Percentiles rank a stretch among this genome's conserved stretches.
Evolutionary conservation across 2,329 filamentous ascomycete genomes (phyloP).

Genomic region (Pestalotiopsis sp.): DNA sequence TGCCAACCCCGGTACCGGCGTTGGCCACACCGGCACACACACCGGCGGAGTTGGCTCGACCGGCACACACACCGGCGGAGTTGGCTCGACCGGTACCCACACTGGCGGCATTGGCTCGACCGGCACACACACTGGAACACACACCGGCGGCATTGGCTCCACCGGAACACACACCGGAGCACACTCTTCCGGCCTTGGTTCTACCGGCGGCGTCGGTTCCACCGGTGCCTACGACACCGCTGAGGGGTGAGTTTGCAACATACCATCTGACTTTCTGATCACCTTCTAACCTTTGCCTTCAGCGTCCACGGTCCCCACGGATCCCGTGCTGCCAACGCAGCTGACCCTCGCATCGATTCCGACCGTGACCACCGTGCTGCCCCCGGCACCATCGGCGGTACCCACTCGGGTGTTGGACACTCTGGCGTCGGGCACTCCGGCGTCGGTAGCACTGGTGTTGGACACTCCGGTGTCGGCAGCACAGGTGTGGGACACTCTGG

Average conservation of each 20-base stretch:
- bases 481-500: conserved; percentile 27
- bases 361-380: conserved; percentile 33
- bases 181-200: conserved; percentile 20
- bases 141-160: conserved; percentile 21
- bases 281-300: no score
- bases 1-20: conserved; percentile 22
- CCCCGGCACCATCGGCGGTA: conserved; percentile 16
- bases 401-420: conserved; percentile 16
- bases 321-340: conserved; percentile 1
- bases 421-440: conserved; percentile 11
- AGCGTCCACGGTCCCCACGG: conserved; percentile 22
- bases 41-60: background rate
- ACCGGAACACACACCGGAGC: conserved; percentile 1
- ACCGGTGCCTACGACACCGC: background rate
- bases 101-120: conserved; percentile 11
- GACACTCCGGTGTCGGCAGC: conserved; percentile 17
- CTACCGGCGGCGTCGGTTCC: background rate
- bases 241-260: background rate
- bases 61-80: background rate
- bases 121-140: conserved; percentile 27
- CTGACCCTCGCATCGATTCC: conserved; percentile 34
- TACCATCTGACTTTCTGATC: no score
- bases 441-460: background rate
- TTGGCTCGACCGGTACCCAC: background rate
- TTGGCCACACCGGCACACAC: conserved; percentile 17